Evolutionary conservation across 805 yeast genomes (phyloP).

Genomic region (Torulaspora microellipsoides): DNA sequence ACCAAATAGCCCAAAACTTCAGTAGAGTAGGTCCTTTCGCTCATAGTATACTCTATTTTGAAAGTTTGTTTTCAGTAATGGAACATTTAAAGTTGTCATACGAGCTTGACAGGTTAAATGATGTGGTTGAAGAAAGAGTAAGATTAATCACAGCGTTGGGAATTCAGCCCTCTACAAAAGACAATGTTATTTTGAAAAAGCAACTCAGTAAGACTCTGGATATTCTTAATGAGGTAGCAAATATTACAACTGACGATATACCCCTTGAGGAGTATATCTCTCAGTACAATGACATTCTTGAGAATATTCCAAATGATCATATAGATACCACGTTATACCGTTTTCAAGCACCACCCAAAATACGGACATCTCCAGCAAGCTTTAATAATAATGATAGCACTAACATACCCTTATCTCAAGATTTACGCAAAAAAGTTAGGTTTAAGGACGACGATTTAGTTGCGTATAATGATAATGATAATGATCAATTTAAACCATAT

Average conservation of each 20-base stretch:
- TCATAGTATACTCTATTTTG: too few relatives aligned
- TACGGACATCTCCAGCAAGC: background rate
- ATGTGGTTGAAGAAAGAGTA: conserved; percentile 29
- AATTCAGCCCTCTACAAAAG: conserved; percentile 26
- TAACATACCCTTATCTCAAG: conserved; percentile 1
- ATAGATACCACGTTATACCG: conserved; percentile 14
- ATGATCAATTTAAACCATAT: conserved; percentile 22
- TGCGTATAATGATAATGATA: conserved; percentile 5
- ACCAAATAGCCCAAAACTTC: too few relatives aligned
- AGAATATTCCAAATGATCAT: conserved; percentile 13
- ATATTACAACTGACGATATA: conserved; percentile 4
- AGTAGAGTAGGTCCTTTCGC: too few relatives aligned
- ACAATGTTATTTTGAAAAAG: conserved; percentile 21
- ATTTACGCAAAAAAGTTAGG: conserved; percentile 22
- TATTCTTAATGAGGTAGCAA: conserved; percentile 12
- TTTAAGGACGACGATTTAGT: conserved; percentile 23
- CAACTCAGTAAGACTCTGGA: conserved; percentile 21
- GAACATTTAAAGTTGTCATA: conserved; percentile 23
- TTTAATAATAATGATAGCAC: background rate
- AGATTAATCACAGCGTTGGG: conserved; percentile 20
- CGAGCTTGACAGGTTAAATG: conserved; percentile 26
- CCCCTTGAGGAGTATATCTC: conserved; percentile 3
- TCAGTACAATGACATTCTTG: conserved; percentile 18
- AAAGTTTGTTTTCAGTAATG: conserved; percentile 12
- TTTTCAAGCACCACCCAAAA: conserved; percentile 6